A percentile compares a stretch with the other conserved stretches of the same genome.
phyloP scores from a whole-genome alignment of 306 rosid species.

The Cyamopsis tetragonoloba region DNA sequence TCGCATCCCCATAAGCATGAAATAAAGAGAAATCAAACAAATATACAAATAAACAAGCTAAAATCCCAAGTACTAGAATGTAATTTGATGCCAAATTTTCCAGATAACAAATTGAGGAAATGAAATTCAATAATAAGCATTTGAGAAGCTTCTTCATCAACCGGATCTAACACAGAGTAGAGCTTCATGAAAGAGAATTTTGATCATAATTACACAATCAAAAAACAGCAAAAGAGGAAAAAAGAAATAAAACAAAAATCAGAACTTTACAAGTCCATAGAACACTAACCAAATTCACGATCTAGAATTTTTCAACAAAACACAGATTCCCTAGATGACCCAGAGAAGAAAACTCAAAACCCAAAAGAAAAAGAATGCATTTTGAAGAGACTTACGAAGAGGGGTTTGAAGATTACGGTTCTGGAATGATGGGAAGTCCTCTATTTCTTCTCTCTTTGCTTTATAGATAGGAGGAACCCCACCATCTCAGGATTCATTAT shows the following conservation, averaged over 20 bases:
- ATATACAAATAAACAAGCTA: neutral
- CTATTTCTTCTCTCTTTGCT: neutral
- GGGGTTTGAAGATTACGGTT: constrained; percentile 22
- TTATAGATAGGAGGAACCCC: constrained; percentile 20
- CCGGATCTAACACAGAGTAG: constrained; percentile 39
- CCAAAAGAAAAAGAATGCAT: constrained; percentile 17
- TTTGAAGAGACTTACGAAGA: constrained; percentile 44
- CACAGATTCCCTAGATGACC: constrained; percentile 1
- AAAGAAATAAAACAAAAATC: neutral
- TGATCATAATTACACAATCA: neutral
- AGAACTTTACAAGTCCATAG: constrained; percentile 4
- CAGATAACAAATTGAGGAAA: constrained; percentile 12
- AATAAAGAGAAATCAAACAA: constrained; percentile 7
- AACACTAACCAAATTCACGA: constrained; percentile 26
- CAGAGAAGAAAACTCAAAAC: constrained; percentile 22
- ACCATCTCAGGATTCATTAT: constrained; percentile 13
- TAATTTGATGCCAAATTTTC: neutral
- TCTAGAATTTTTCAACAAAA: constrained; percentile 35
- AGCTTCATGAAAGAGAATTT: neutral
- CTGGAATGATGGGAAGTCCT: constrained; percentile 12
- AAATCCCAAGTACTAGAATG: neutral
- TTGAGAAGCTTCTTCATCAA: constrained; percentile 8
- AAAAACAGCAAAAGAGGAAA: neutral
- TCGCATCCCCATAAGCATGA: neutral
- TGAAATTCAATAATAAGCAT: neutral